phyloP scores from a whole-genome alignment of 148 eudicot genomes.

The Camellia granthamiana region DNA sequence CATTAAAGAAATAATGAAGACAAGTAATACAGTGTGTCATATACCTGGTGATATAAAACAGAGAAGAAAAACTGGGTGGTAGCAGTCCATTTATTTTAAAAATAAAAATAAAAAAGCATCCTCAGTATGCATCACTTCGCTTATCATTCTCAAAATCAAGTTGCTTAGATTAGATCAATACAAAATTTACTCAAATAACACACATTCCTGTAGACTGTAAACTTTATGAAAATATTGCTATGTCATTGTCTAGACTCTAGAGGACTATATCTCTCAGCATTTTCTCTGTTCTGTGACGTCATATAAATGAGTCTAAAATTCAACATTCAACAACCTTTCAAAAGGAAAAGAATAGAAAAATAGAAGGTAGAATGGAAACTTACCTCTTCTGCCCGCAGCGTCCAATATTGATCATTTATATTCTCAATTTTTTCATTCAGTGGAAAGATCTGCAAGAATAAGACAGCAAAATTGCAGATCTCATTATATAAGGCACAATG shows the following conservation, averaged over 20 bases:
- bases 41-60: too few species aligned
- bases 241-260: too few species aligned
- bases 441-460: constrained; percentile 61
- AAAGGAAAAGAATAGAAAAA: neutral
- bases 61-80: too few species aligned
- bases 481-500: neutral
- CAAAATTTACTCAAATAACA: neutral
- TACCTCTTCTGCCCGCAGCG: constrained; percentile 88
- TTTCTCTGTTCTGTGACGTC: neutral
- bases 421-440: constrained; percentile 68
- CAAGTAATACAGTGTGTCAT: too few species aligned
- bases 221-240: neutral
- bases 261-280: too few species aligned
- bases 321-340: neutral
- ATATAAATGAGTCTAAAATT: neutral
- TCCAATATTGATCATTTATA: constrained; percentile 81
- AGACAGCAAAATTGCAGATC: neutral
- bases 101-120: too few species aligned
- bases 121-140: neutral
- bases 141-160: neutral
- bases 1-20: too few species aligned
- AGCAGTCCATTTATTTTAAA: neutral
- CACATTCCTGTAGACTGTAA: neutral
- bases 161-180: neutral
- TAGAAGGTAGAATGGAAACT: constrained; percentile 18